Conservation (phyloP, 2,329 filamentous ascomycete species). For the Cladophialophora immunda region DNA sequence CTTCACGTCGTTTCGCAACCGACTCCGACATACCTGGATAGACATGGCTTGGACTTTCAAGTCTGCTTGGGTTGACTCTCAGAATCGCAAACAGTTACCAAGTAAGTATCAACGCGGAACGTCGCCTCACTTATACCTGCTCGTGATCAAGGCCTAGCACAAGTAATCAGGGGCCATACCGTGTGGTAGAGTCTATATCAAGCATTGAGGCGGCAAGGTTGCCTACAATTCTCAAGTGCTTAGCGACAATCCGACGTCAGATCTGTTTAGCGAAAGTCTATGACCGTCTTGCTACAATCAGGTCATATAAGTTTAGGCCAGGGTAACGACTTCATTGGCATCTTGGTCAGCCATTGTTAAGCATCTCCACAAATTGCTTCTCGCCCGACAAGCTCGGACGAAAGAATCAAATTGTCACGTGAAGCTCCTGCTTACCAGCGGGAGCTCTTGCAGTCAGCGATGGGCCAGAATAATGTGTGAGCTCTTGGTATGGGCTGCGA, state of each 20-base stretch:
- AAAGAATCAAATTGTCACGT: neutral
- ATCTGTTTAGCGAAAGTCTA: neutral
- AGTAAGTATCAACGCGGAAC: neutral
- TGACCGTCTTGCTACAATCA: neutral
- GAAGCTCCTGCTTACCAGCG: neutral
- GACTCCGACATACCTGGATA: constrained; percentile 12
- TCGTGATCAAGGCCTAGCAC: neutral
- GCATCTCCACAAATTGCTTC: neutral
- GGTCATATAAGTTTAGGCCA: too few relatives aligned
- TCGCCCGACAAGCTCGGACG: constrained; percentile 2
- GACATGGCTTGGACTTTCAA: constrained; percentile 2
- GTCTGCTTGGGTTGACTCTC: neutral
- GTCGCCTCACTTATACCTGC: neutral
- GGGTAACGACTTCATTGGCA: neutral
- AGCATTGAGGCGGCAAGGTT: neutral
- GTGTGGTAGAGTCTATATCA: neutral
- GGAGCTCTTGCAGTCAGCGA: neutral
- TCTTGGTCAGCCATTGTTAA: constrained; percentile 5
- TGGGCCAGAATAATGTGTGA: neutral
- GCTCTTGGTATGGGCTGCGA: neutral
- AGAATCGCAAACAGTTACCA: neutral
- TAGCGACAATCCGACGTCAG: neutral
- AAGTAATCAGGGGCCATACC: neutral
- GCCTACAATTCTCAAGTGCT: neutral
- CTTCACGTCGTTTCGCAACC: neutral